These are phyloP conservation scores for Ogataea neopini DNA, from an alignment of 805 yeast species.

Conservation along the genomic window DNA sequence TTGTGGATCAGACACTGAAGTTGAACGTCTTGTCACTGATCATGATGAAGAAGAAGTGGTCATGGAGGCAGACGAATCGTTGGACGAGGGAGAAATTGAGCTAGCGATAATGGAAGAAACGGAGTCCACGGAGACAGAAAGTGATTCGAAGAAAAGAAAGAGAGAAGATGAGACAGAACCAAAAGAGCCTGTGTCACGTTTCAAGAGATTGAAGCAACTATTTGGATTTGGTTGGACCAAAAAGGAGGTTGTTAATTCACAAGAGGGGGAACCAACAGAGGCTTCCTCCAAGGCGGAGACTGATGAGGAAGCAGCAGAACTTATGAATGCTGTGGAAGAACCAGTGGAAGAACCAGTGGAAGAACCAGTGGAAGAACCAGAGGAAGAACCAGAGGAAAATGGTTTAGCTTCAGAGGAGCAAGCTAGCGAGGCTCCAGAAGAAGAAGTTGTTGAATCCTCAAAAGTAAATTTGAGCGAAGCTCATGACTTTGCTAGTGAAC, in stretches of 20 bases:
- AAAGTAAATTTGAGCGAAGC: too few relatives aligned
- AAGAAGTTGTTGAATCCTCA: too few relatives aligned
- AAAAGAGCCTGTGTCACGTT: neutral
- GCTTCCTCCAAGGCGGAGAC: neutral
- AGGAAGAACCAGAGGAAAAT: neutral
- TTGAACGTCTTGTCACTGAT: constrained; percentile 10
- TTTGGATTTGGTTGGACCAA: neutral
- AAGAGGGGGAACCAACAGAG: neutral
- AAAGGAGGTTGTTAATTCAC: neutral
- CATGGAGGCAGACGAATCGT: neutral
- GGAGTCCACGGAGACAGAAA: neutral
- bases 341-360: neutral
- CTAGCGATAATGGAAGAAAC: neutral
- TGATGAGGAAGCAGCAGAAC: neutral
- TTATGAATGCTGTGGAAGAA: neutral
- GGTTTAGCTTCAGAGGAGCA: neutral
- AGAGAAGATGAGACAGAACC: neutral
- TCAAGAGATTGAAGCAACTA: constrained; percentile 4
- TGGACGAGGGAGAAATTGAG: constrained; percentile 17
- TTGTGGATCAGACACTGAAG: constrained; percentile 11
- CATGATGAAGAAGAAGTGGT: constrained; percentile 4
- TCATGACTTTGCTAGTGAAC: too few relatives aligned
- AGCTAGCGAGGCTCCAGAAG: neutral
- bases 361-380: neutral
- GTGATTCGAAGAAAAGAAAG: constrained; percentile 1